Percentiles rank a stretch among this genome's conserved stretches.
Evolutionary conservation across 352 stramenopile genomes (phyloP).

Genomic region (Phytophthora quininea): DNA sequence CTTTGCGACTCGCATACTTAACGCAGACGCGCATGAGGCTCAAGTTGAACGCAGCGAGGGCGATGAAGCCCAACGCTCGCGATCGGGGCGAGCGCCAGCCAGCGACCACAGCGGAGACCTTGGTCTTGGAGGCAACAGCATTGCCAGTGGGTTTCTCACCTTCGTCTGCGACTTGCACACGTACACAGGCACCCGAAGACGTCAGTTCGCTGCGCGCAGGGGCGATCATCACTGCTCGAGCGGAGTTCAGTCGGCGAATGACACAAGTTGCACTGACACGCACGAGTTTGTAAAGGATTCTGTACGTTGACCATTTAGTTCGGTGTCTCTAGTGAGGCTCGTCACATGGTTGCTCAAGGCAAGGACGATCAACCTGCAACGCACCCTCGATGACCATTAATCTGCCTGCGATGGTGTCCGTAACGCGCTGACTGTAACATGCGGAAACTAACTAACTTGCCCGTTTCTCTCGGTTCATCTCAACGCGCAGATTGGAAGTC

Average conservation of each 20-base stretch:
- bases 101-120: background rate
- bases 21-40: conserved; percentile 61
- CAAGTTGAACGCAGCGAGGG: conserved; percentile 56
- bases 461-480: no score
- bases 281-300: conserved; percentile 2
- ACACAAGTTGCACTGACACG: conserved; percentile 4
- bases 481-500: no score
- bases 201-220: conserved; percentile 11
- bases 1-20: conserved; percentile 53
- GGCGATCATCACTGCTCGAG: conserved; percentile 15
- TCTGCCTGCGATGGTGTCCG: no score
- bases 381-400: no score
- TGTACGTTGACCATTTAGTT: no score
- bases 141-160: conserved; percentile 7
- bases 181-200: conserved; percentile 4
- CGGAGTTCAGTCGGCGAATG: background rate
- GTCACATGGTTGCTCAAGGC: no score
- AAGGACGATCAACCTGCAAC: no score
- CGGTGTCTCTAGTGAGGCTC: no score
- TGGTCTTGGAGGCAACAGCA: conserved; percentile 5
- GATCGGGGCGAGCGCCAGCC: conserved; percentile 24
- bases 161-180: conserved; percentile 20
- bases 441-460: no score
- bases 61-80: conserved; percentile 47
- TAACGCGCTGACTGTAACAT: no score